Evolutionary conservation across 2,329 filamentous ascomycete species (phyloP).

Genomic region (Pezicula neosporulosa): DNA sequence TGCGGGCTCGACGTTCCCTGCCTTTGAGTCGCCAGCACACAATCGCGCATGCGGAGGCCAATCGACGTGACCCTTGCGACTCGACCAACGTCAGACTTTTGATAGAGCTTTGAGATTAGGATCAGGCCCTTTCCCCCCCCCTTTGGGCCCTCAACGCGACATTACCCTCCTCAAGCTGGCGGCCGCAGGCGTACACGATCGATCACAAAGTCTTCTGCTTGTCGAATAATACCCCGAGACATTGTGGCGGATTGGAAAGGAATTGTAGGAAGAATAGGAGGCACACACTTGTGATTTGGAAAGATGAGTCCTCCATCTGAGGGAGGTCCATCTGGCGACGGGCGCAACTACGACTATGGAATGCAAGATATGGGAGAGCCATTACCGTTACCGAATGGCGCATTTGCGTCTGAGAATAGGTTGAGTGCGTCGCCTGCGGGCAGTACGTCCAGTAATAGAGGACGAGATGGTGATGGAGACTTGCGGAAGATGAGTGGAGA

Average conservation of each 20-base stretch:
- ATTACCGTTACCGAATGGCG: slow-evolving; percentile 22
- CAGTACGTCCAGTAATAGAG: slow-evolving; percentile 20
- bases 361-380: slow-evolving; percentile 13
- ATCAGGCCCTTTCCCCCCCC: slow-evolving; percentile 5
- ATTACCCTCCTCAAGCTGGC: slow-evolving; percentile 14
- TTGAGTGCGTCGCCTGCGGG: slow-evolving; percentile 16
- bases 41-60: slow-evolving; percentile 23
- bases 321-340: slow-evolving; percentile 29
- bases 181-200: slow-evolving; percentile 8
- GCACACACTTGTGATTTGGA: slow-evolving; percentile 2
- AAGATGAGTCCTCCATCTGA: slow-evolving; percentile 33
- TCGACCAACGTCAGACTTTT: slow-evolving; percentile 20
- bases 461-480: slow-evolving; percentile 15
- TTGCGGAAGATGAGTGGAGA: slow-evolving; percentile 42
- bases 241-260: not conserved
- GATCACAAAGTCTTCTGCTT: slow-evolving; percentile 2
- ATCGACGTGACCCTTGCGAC: slow-evolving; percentile 23
- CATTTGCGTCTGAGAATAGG: slow-evolving; percentile 22
- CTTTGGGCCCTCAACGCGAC: slow-evolving; percentile 4
- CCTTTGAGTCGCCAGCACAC: slow-evolving; percentile 26
- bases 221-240: slow-evolving; percentile 1
- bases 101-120: slow-evolving; percentile 5
- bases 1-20: slow-evolving; percentile 23
- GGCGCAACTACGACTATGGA: slow-evolving; percentile 17
- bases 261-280: slow-evolving; percentile 10